Evolutionary conservation across 345 rosid genomes (phyloP), one percentile per base, ranked within the genome.

Genomic region (Ceriops tagal): DNA sequence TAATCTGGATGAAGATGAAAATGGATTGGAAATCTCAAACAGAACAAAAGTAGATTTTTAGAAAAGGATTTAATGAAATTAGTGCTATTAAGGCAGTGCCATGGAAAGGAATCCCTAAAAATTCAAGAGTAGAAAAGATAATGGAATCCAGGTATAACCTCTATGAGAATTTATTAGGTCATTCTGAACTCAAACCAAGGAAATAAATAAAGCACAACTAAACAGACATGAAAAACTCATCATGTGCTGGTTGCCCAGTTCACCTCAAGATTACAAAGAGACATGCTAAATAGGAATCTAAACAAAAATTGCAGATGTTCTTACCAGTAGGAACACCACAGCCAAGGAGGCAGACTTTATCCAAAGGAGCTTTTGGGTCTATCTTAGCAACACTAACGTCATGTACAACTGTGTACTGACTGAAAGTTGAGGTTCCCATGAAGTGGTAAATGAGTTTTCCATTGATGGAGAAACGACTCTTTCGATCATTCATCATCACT

Each of bases 311-410:
- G 8, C 18, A 43, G 49, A 13, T 43, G 5, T 64, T 15, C 81
- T 71, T 82, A 88, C 99, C 99, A 64, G 99, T 96, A 52, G 99
- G 87, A 85, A 96, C 93, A 83, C 99, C 99, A 85, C 99, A 92
- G 5, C 98, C 99, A 81, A 96, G 98, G 74, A 96, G 99, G 84
- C 98, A 90, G 3, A 96, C 98, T 89, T 92, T 96, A 0, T 96
- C 97, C 84, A 96, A 74, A 67, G 98, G 99, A 79, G 99, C 99
- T 53, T 75, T 47, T 26, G 95, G 95, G 73, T 96, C 96, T 53
- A 96, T 78, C 81, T 92, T 96, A 4, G 99, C 99, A 55, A 96
- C 99, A 62, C 99, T 96, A 58, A 96, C 97, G 77, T 92, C 96
- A 79, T 96, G 99, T 24, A 92, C 98, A 60, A 96, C 98, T 1